Conservation (phyloP, 1,284 basidiomycete species). For the Ustilago bromivora region DNA sequence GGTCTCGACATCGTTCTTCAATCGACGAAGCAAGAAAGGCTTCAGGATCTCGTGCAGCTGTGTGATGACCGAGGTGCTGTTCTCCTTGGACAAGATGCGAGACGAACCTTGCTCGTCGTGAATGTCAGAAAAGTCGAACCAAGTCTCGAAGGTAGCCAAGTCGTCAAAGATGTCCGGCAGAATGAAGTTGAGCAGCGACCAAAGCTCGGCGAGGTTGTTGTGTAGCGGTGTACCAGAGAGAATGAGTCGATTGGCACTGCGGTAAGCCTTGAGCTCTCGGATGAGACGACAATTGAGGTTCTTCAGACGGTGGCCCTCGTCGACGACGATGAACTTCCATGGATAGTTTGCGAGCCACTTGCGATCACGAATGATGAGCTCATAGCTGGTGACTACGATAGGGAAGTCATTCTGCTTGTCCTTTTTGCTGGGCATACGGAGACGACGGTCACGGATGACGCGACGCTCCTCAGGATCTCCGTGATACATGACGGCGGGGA, state of each 20-base stretch:
- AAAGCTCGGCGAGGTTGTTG: conserved; percentile 94
- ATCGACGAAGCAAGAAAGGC: conserved; percentile 64
- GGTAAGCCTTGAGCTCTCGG: conserved; percentile 88
- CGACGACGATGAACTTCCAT: conserved; percentile 88
- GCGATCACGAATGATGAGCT: conserved; percentile 80
- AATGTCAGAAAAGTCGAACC: conserved; percentile 71
- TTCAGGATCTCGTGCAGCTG: conserved; percentile 67
- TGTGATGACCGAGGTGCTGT: conserved; percentile 73
- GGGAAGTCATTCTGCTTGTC: conserved; percentile 51
- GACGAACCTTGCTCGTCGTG: conserved; percentile 43
- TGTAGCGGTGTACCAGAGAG: conserved; percentile 93
- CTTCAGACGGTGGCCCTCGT: conserved; percentile 94
- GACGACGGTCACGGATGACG: conserved; percentile 74
- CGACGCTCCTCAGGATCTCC: conserved; percentile 82
- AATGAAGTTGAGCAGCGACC: conserved; percentile 90
- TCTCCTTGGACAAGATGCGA: conserved; percentile 72
- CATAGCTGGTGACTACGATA: conserved; percentile 89
- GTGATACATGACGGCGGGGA: conserved; percentile 89
- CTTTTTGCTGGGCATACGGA: conserved; percentile 36
- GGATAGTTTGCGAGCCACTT: conserved; percentile 50
- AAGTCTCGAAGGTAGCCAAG: conserved; percentile 88
- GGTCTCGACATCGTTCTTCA: conserved; percentile 65
- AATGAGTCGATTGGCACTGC: conserved; percentile 87
- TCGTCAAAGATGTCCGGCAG: conserved; percentile 81
- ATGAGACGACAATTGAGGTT: conserved; percentile 91